Evolutionary conservation across 2,329 filamentous ascomycete species (phyloP), one percentile per base, ranked within the genome.

Genomic region (Chaetomium sp.): DNA sequence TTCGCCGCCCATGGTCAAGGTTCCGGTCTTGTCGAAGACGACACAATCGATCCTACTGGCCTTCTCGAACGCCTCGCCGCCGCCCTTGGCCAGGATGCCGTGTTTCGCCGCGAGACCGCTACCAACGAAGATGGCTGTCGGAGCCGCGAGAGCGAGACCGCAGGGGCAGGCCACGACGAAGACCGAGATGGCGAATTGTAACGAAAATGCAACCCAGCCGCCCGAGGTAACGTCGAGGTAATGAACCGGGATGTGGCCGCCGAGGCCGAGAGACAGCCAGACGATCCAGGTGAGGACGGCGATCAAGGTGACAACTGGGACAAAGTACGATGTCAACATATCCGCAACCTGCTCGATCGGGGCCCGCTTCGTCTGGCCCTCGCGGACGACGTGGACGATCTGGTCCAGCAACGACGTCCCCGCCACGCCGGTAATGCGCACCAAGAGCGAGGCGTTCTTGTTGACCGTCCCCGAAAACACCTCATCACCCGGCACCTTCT

Each of bases 21-120:
- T 96, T 1, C 92, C 92, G 0, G 92, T 96, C 81, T 96, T 95
- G 81, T 96, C 92, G 74, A 96, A 95, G 0, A 95, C 90, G 47
- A 95, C 87, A 60, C 88, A 89, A 74, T 92, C 87, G 53, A 93
- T 82, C 12, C 85, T 85, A 74, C 90, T 93, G 4, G 91, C 91
- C 78, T 92, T 92, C 75, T 94, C 90, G 73, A 95, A 94, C 0
- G 91, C 92, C 74, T 93, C 90, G 38, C 92, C 92, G 25, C 92
- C 92, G 25, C 92, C 91, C 76, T 93, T 92, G 70, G 90, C 91
- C 1, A 96, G 81, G 62, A 96, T 92, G 1, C 92, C 92, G 71
- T 91, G 79, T 74, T 90, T 88, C 7, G 92, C 92, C 2, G 92
- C 92, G 21, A 95, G 79, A 1, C 91, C 91, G 42, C 90, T 88